phyloP scores from a whole-genome alignment of 1,284 basidiomycete species.

The Heliocybe sulcata region DNA sequence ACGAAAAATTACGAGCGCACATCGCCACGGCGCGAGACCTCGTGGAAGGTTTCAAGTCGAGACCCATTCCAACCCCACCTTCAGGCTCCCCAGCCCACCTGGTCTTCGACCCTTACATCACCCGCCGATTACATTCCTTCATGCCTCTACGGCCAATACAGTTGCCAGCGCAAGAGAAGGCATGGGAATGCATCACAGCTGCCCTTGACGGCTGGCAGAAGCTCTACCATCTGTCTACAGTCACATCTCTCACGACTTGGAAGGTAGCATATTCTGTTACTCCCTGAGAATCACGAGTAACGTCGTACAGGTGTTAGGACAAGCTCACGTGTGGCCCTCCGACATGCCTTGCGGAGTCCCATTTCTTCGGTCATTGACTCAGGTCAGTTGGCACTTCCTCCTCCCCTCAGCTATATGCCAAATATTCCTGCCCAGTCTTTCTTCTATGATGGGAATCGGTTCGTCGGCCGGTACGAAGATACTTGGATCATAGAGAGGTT shows the following conservation, averaged over 20 bases:
- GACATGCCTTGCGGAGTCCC: slow-evolving; percentile 33
- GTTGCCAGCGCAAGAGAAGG: slow-evolving; percentile 39
- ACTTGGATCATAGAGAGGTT: slow-evolving; percentile 59
- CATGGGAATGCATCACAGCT: slow-evolving; percentile 43
- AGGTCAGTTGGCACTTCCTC: slow-evolving; percentile 31
- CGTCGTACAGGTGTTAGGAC: slow-evolving; percentile 37
- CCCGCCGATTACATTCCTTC: slow-evolving; percentile 62
- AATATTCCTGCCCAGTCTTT: slow-evolving; percentile 32
- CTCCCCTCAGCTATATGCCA: background rate
- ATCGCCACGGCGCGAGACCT: slow-evolving; percentile 32
- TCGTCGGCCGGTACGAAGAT: slow-evolving; percentile 44
- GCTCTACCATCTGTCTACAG: slow-evolving; percentile 35
- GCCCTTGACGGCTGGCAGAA: slow-evolving; percentile 56
- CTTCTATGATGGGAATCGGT: slow-evolving; percentile 49
- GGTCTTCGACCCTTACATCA: slow-evolving; percentile 66
- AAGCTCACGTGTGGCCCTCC: slow-evolving; percentile 38
- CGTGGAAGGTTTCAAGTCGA: slow-evolving; percentile 31
- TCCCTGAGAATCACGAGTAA: background rate
- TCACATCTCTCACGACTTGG: slow-evolving; percentile 47
- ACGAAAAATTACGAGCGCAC: slow-evolving; percentile 27
- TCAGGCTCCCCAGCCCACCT: slow-evolving; percentile 41
- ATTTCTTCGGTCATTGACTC: slow-evolving; percentile 54
- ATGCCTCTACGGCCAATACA: slow-evolving; percentile 65
- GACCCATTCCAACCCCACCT: slow-evolving; percentile 27
- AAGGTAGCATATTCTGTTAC: slow-evolving; percentile 33